These are phyloP conservation scores for Juglanconis oblonga DNA, from an alignment of 2,329 filamentous ascomycete genomes.

Conservation along the genomic window DNA sequence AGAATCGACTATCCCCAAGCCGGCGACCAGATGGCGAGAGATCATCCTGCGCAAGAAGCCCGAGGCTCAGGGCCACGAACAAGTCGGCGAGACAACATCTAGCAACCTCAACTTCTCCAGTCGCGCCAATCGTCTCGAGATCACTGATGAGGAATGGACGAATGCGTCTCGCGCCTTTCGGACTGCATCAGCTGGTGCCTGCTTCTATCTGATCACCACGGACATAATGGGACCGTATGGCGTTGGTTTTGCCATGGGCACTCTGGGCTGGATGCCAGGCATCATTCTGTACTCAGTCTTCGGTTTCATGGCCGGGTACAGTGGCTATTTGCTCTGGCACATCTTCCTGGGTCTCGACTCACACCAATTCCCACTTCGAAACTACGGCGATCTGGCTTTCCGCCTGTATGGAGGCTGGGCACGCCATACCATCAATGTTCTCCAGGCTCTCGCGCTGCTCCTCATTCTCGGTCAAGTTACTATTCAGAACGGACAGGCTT, in stretches of 20 bases:
- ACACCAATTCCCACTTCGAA: slow-evolving; percentile 42
- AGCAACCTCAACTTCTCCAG: slow-evolving; percentile 6
- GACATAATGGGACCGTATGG: slow-evolving; percentile 44
- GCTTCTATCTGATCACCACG: slow-evolving; percentile 48
- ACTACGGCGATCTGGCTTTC: slow-evolving; percentile 47
- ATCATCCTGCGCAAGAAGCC: slow-evolving; percentile 23
- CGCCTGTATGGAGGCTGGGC: slow-evolving; percentile 41
- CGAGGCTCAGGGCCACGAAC: background rate
- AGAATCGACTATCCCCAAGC: slow-evolving; percentile 25
- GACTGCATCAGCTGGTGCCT: slow-evolving; percentile 42
- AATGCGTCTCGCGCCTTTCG: slow-evolving; percentile 43
- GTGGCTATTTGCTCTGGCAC: slow-evolving; percentile 43
- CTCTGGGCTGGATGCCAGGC: slow-evolving; percentile 35
- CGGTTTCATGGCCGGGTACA: slow-evolving; percentile 37
- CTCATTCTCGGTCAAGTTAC: slow-evolving; percentile 51
- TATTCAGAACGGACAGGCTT: slow-evolving; percentile 50
- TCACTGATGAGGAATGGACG: slow-evolving; percentile 43
- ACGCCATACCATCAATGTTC: slow-evolving; percentile 44
- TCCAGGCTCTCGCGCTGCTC: slow-evolving; percentile 46
- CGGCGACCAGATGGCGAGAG: slow-evolving; percentile 22
- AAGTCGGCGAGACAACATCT: slow-evolving; percentile 14
- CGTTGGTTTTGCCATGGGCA: slow-evolving; percentile 30
- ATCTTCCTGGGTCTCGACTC: slow-evolving; percentile 43
- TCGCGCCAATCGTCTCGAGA: slow-evolving; percentile 15
- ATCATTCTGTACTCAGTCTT: slow-evolving; percentile 45